A percentile compares a stretch with the other conserved stretches of the same genome.
Conservation (phyloP, 2,329 filamentous ascomycete species). For the Colletotrichum viniferum region DNA sequence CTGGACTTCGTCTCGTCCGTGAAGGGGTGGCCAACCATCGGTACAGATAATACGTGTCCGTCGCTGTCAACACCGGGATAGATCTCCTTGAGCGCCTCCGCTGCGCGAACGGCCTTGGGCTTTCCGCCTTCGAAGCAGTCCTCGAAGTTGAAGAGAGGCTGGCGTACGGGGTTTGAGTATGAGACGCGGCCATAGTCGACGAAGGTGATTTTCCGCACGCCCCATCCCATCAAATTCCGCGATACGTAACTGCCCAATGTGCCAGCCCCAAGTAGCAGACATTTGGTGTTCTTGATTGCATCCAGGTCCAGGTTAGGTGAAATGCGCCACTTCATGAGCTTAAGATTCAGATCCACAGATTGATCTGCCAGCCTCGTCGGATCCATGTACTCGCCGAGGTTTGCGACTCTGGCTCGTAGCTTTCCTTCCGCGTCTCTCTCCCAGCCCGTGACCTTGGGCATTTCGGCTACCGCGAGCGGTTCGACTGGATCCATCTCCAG, state of each 20-base stretch:
- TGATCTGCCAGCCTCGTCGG: slow-evolving; percentile 86
- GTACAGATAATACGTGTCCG: slow-evolving; percentile 84
- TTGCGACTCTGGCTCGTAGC: slow-evolving; percentile 76
- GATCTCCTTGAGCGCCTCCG: slow-evolving; percentile 80
- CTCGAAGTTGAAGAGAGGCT: slow-evolving; percentile 88
- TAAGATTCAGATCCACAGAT: slow-evolving; percentile 93
- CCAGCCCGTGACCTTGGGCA: slow-evolving; percentile 96
- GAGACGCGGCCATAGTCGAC: slow-evolving; percentile 93
- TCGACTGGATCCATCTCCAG: slow-evolving; percentile 59
- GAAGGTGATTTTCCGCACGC: slow-evolving; percentile 92
- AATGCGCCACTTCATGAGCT: slow-evolving; percentile 98
- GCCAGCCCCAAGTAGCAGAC: slow-evolving; percentile 87
- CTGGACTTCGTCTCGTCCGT: slow-evolving; percentile 72
- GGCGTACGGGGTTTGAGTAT: slow-evolving; percentile 94
- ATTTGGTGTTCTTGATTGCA: slow-evolving; percentile 86
- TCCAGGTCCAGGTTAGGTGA: slow-evolving; percentile 88
- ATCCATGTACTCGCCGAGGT: slow-evolving; percentile 93
- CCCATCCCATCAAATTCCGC: slow-evolving; percentile 92
- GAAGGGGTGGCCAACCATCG: slow-evolving; percentile 94
- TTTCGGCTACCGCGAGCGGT: slow-evolving; percentile 49
- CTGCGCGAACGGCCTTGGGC: slow-evolving; percentile 81
- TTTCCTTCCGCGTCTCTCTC: slow-evolving; percentile 83
- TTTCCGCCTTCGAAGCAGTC: slow-evolving; percentile 88
- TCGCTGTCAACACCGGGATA: slow-evolving; percentile 87
- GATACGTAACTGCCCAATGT: slow-evolving; percentile 95